Base-by-base conservation (phyloP, 192 early-diverging fungal species). In the Rhizophagus sp. region DNA sequence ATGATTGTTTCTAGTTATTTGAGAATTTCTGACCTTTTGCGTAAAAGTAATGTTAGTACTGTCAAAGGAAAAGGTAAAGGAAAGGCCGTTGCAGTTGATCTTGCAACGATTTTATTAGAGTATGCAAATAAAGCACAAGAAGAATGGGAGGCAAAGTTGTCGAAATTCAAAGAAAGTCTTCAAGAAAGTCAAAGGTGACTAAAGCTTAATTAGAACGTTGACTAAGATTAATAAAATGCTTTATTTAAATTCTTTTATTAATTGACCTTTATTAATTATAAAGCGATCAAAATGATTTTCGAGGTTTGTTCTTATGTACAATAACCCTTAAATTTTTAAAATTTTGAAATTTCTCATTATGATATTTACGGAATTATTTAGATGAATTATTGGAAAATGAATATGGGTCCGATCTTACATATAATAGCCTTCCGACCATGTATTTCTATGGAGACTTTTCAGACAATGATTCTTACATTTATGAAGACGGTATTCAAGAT, bases 321-420 rank as follows among this genome's bases (percentile, higher is more conserved):
- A 22, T 57, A 57, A 47, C 4, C 11, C 11, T 44, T 62, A 62
- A 22, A 62, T 24, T 24, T 30, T 30, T 64, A 11, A 64, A 24
- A 10, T 70, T 17, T 36, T 15, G 22, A 39, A 4, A 0, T 33
- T 12, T 70, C 30, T 70, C 19, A 30, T 27, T 73, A 30, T 25
- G 11, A 47, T 73, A 27, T 50, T 50, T 52, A 10, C 5, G n/a
- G 6, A 2, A 25, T 41, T 15, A 10, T 50, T 19, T 44, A n/a
- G 65, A 66, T 41, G 27, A 78, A 8, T 24, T 47, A 13, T 17
- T 24, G 27, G 24, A 78, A 50, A n/a, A 52, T 33, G 76, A 78
- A 78, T 78, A 50, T 67, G 76, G 76, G 49, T 62, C 7, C 30
- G 62, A 78, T 78, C 41, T 78, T 25, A 6, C 13, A 24, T 78